These are phyloP conservation scores for Leccinum truebloodii DNA, from an alignment of 768 basidiomycete genomes.

Conservation along the genomic window DNA sequence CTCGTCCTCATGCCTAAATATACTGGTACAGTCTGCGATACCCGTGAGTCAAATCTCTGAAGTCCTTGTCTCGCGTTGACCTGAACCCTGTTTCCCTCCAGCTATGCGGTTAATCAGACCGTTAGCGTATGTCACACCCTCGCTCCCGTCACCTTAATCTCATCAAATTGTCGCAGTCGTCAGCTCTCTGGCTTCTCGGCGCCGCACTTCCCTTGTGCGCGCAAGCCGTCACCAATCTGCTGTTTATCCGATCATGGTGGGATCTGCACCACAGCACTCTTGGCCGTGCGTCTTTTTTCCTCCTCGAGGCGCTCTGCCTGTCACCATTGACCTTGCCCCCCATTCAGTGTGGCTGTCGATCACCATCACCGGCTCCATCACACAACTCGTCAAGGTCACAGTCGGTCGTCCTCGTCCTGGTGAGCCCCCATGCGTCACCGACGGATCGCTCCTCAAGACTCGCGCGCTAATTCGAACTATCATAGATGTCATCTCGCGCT, in stretches of 20 bases:
- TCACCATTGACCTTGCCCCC: not conserved
- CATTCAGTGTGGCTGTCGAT: slow-evolving; percentile 65
- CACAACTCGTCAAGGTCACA: slow-evolving; percentile 78
- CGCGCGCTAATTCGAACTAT: not conserved
- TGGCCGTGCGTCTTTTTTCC: slow-evolving; percentile 22
- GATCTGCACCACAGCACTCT: slow-evolving; percentile 74
- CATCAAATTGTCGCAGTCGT: slow-evolving; percentile 21
- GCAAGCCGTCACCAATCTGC: slow-evolving; percentile 64
- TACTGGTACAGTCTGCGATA: slow-evolving; percentile 32
- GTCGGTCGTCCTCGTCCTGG: slow-evolving; percentile 92
- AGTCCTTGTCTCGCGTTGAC: not conserved
- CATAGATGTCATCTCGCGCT: slow-evolving; percentile 39
- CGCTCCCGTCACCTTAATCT: not conserved
- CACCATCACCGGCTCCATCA: slow-evolving; percentile 72
- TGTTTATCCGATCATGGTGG: slow-evolving; percentile 84
- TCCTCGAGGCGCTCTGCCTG: too few relatives aligned
- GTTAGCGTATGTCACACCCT: slow-evolving; percentile 45
- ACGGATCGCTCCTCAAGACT: not conserved
- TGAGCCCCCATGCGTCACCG: slow-evolving; percentile 22
- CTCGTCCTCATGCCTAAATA: slow-evolving; percentile 14
- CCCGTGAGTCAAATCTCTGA: slow-evolving; percentile 34
- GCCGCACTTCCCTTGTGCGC: slow-evolving; percentile 60
- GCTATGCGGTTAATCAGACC: slow-evolving; percentile 69
- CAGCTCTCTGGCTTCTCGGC: slow-evolving; percentile 46
- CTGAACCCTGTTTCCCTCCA: slow-evolving; percentile 24